phyloP scores from a whole-genome alignment of 441 rosid species.

The Sinapis alba region DNA sequence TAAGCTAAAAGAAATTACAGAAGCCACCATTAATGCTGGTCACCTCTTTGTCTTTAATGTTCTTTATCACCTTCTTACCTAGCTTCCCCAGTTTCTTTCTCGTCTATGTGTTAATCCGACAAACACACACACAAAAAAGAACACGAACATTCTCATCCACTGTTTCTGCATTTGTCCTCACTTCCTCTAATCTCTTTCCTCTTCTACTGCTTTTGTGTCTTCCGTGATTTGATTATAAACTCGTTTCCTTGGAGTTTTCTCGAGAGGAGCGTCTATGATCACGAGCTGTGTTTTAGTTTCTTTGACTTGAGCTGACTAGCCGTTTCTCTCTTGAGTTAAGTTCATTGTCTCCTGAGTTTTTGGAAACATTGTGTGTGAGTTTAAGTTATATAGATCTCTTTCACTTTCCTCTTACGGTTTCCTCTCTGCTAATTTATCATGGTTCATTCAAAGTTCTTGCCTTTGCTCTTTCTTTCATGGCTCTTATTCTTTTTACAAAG shows the following conservation, averaged over 20 bases:
- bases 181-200: slow-evolving; percentile 5
- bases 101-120: slow-evolving; percentile 37
- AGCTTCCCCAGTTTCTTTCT: slow-evolving; percentile 37
- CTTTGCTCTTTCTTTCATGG: slow-evolving; percentile 51
- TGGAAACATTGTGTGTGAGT: slow-evolving; percentile 11
- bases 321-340: slow-evolving; percentile 6
- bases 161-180: slow-evolving; percentile 22
- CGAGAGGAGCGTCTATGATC: slow-evolving; percentile 32
- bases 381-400: slow-evolving; percentile 30
- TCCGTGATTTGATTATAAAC: slow-evolving; percentile 14
- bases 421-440: slow-evolving; percentile 37
- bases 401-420: slow-evolving; percentile 32
- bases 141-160: slow-evolving; percentile 31
- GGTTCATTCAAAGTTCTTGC: slow-evolving; percentile 45
- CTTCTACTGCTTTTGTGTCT: not conserved
- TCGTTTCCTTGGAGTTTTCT: slow-evolving; percentile 20
- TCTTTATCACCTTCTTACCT: slow-evolving; percentile 35
- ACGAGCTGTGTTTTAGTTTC: slow-evolving; percentile 31
- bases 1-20: slow-evolving; percentile 13
- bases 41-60: slow-evolving; percentile 32
- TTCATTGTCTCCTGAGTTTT: not conserved
- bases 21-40: slow-evolving; percentile 41
- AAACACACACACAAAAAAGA: slow-evolving; percentile 25
- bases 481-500: slow-evolving; percentile 43
- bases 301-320: slow-evolving; percentile 30